phyloP scores from a whole-genome alignment of 1,284 basidiomycete genomes.

The Boletus sp. region DNA sequence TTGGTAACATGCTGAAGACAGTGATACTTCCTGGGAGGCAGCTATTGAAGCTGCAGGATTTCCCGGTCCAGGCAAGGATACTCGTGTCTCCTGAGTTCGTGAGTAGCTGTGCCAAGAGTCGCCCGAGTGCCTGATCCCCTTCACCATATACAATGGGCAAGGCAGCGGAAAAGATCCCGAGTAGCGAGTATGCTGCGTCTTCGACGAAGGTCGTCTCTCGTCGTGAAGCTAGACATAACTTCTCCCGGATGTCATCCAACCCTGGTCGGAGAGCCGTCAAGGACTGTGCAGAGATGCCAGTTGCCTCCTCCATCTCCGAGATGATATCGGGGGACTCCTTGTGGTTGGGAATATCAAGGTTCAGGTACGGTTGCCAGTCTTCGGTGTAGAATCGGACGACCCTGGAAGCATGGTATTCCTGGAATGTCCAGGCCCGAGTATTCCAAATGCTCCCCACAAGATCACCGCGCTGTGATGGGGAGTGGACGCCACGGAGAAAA shows the following conservation, averaged over 20 bases:
- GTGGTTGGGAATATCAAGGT: neutral
- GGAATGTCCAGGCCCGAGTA: constrained; percentile 14
- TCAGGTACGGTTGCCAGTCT: constrained; percentile 1
- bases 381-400: constrained; percentile 3
- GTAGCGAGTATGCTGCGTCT: neutral
- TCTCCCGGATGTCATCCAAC: neutral
- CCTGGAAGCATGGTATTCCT: constrained; percentile 12
- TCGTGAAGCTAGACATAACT: neutral
- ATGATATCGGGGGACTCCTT: constrained; percentile 1
- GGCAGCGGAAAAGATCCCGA: neutral
- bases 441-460: constrained; percentile 5
- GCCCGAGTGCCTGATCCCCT: neutral
- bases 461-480: neutral
- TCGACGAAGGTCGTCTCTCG: neutral
- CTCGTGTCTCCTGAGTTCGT: neutral
- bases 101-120: neutral
- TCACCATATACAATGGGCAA: neutral
- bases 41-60: neutral
- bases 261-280: neutral
- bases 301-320: neutral
- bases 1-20: neutral
- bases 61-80: constrained; percentile 1
- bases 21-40: neutral
- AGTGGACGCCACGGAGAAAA: constrained; percentile 3
- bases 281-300: neutral